Evolutionary conservation across 768 basidiomycete genomes (phyloP).

Genomic region (Favolaschia claudopus): DNA sequence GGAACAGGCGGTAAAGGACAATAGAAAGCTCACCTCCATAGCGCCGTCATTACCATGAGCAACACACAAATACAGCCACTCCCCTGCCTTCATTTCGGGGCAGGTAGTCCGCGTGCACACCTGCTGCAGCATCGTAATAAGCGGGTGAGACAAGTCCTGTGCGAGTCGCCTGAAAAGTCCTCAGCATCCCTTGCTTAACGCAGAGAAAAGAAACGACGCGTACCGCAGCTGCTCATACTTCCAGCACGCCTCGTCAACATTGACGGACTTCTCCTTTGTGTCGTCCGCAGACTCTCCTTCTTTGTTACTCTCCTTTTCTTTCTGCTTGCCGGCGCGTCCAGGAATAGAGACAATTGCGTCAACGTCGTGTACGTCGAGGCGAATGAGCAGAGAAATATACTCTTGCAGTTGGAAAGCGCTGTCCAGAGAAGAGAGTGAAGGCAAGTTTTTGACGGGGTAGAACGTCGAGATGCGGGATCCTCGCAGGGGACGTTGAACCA

Average conservation of each 20-base stretch:
- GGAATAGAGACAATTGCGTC: slow-evolving; percentile 83
- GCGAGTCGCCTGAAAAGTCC: slow-evolving; percentile 73
- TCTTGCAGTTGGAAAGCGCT: slow-evolving; percentile 96
- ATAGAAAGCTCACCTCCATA: slow-evolving; percentile 70
- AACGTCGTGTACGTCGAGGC: slow-evolving; percentile 88
- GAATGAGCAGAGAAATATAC: slow-evolving; percentile 88
- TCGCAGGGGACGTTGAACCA: slow-evolving; percentile 69
- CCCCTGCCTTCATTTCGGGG: slow-evolving; percentile 98
- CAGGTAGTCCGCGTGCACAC: slow-evolving; percentile 88
- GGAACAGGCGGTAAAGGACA: not conserved
- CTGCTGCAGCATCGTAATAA: slow-evolving; percentile 84
- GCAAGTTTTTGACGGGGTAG: slow-evolving; percentile 77
- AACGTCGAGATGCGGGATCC: slow-evolving; percentile 83
- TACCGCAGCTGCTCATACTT: slow-evolving; percentile 70
- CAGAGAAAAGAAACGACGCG: slow-evolving; percentile 7
- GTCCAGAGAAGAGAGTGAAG: slow-evolving; percentile 76
- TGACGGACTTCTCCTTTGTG: slow-evolving; percentile 48
- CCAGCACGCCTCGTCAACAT: slow-evolving; percentile 87
- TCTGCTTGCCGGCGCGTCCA: slow-evolving; percentile 39
- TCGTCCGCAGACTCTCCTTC: slow-evolving; percentile 40
- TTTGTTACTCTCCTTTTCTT: slow-evolving; percentile 38
- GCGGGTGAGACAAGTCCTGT: slow-evolving; percentile 85
- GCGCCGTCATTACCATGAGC: slow-evolving; percentile 90
- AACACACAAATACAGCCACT: slow-evolving; percentile 96
- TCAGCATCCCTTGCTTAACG: not conserved